A percentile compares a stretch with the other conserved stretches of the same genome.
These are phyloP conservation scores for Chimonanthus salicifolius DNA, from an alignment of 164 flowering plant genomes.

Conservation along the genomic window DNA sequence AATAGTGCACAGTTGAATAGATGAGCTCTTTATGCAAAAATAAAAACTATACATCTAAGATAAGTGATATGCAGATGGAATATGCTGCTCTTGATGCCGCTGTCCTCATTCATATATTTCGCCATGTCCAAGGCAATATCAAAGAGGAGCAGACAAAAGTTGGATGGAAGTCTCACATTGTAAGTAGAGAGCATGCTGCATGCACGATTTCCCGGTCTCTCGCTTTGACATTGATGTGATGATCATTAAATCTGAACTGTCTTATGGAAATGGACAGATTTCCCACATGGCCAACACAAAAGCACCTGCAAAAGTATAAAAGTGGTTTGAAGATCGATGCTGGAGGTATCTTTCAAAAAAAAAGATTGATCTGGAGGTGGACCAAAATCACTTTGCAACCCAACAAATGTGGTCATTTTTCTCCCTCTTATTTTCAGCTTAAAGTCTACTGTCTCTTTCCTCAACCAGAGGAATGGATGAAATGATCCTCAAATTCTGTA, in stretches of 20 bases:
- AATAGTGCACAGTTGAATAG: too few species aligned
- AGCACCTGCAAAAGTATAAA: neutral
- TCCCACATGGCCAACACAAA: slow-evolving; percentile 8
- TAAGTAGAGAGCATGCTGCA: slow-evolving; percentile 30
- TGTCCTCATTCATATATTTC: slow-evolving; percentile 80
- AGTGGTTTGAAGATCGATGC: neutral
- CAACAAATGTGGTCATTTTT: neutral
- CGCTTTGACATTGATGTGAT: neutral
- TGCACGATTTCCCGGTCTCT: neutral
- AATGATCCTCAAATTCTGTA: neutral
- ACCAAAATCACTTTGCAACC: neutral
- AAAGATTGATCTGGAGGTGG: neutral
- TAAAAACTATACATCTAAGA: neutral
- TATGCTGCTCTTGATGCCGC: slow-evolving; percentile 99
- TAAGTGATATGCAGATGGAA: slow-evolving; percentile 66
- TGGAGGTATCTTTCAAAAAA: neutral
- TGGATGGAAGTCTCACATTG: slow-evolving; percentile 82
- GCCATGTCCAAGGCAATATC: slow-evolving; percentile 34
- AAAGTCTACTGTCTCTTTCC: neutral
- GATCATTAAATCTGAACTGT: neutral
- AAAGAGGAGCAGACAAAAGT: slow-evolving; percentile 31
- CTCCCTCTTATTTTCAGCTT: neutral
- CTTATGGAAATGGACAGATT: slow-evolving; percentile 3
- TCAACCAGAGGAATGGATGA: neutral
- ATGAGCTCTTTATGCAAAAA: too few species aligned